Conservation (phyloP, 305 asterid genomes). For the Caryopteris hybrid region DNA sequence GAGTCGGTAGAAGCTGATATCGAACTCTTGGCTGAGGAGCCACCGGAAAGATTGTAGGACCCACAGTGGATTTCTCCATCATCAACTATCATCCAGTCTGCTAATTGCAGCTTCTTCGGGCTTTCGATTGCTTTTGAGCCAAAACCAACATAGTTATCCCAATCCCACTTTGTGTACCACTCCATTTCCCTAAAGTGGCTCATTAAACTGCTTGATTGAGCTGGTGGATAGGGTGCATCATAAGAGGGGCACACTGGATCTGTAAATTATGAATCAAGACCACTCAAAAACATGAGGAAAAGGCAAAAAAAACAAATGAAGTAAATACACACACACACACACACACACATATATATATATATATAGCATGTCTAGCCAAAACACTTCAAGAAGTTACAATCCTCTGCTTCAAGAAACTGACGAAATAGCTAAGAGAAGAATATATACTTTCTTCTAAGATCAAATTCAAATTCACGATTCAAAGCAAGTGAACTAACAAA, state of each 20-base stretch:
- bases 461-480: neutral
- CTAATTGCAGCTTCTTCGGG: slow-evolving; percentile 53
- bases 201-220: slow-evolving; percentile 25
- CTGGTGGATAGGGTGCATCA: slow-evolving; percentile 26
- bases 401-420: slow-evolving; percentile 17
- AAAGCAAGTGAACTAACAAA: slow-evolving; percentile 1
- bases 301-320: neutral
- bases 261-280: slow-evolving; percentile 6
- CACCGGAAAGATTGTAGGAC: slow-evolving; percentile 48
- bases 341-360: too few relatives aligned
- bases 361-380: neutral
- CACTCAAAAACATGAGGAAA: slow-evolving; percentile 11
- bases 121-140: slow-evolving; percentile 53
- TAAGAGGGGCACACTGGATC: slow-evolving; percentile 25
- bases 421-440: neutral
- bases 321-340: neutral
- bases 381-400: neutral
- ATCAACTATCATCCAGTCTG: slow-evolving; percentile 63
- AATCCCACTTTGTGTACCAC: slow-evolving; percentile 76
- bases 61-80: slow-evolving; percentile 58
- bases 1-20: slow-evolving; percentile 76
- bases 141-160: slow-evolving; percentile 52
- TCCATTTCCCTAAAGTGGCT: slow-evolving; percentile 61
- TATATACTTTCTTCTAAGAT: neutral
- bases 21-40: slow-evolving; percentile 75